Evolutionary conservation across 2,329 filamentous ascomycete species (phyloP).

Genomic region (Cercospora zeae-maydis): DNA sequence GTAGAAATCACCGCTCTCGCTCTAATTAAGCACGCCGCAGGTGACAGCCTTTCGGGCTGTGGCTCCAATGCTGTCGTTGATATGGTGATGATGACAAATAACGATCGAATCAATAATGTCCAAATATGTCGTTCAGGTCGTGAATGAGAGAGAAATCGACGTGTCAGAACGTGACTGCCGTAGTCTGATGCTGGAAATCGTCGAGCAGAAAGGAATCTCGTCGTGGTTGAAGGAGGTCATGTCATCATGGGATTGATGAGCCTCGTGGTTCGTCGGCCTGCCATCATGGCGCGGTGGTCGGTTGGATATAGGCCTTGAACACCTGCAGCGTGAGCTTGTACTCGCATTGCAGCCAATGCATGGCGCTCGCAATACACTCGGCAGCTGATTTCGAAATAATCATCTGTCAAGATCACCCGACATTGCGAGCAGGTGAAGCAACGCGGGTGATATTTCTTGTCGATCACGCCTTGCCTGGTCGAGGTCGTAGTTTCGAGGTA

Average conservation of each 20-base stretch:
- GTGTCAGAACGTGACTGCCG: conserved; percentile 1
- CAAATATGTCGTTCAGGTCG: background rate
- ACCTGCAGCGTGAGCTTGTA: conserved; percentile 24
- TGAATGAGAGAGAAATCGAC: background rate
- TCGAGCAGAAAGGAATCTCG: background rate
- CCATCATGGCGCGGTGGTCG: conserved; percentile 27
- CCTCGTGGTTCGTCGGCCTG: conserved; percentile 36
- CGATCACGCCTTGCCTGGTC: conserved; percentile 47
- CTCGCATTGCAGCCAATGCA: conserved; percentile 53
- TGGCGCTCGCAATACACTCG: conserved; percentile 82
- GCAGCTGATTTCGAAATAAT: conserved; percentile 86
- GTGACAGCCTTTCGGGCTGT: background rate
- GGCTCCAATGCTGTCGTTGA: background rate
- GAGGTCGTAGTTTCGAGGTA: conserved; percentile 69
- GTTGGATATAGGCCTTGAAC: conserved; percentile 16
- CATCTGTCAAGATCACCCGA: conserved; percentile 67
- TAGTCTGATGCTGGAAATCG: background rate
- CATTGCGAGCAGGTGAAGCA: conserved; percentile 87
- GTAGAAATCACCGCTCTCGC: background rate
- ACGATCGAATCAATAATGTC: no score
- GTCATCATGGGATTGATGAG: conserved; percentile 36
- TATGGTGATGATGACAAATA: background rate
- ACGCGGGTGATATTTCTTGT: conserved; percentile 76
- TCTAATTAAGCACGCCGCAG: background rate
- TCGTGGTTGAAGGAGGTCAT: background rate